These are phyloP conservation scores for Exophiala dermatitidis DNA, from an alignment of 2,329 filamentous ascomycete genomes.

Conservation along the genomic window DNA sequence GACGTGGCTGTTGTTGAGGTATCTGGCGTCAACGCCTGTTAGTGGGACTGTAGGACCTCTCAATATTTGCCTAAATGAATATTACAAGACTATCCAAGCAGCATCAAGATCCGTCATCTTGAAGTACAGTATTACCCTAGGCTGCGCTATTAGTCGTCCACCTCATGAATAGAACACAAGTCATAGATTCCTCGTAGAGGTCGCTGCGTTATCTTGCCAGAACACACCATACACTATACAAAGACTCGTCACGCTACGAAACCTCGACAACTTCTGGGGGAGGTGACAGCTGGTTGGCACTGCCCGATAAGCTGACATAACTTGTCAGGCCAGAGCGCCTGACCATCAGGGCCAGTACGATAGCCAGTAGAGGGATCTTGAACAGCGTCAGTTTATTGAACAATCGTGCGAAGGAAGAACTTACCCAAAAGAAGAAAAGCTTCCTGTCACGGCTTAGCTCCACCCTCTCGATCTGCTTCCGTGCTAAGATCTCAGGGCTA, in stretches of 20 bases:
- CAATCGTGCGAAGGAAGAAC: conserved; percentile 21
- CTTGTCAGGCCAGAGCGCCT: conserved; percentile 30
- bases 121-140: too few species aligned
- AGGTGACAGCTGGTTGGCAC: not conserved
- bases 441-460: conserved; percentile 41
- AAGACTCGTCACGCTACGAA: conserved; percentile 2
- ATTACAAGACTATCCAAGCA: too few species aligned
- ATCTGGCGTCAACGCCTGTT: too few species aligned
- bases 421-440: conserved; percentile 50
- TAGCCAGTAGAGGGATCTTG: conserved; percentile 43
- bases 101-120: not conserved
- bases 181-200: too few species aligned
- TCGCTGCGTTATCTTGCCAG: not conserved
- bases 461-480: conserved; percentile 38
- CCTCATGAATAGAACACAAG: not conserved
- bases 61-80: too few species aligned
- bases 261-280: conserved; percentile 8
- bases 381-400: conserved; percentile 22
- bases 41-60: too few species aligned
- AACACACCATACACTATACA: not conserved
- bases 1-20: too few species aligned
- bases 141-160: too few species aligned
- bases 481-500: not conserved
- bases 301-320: conserved; percentile 7
- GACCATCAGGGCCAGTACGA: conserved; percentile 42